Base-by-base conservation (phyloP, 2,329 filamentous ascomycete species). In the Verticillium zaregamsianum region DNA sequence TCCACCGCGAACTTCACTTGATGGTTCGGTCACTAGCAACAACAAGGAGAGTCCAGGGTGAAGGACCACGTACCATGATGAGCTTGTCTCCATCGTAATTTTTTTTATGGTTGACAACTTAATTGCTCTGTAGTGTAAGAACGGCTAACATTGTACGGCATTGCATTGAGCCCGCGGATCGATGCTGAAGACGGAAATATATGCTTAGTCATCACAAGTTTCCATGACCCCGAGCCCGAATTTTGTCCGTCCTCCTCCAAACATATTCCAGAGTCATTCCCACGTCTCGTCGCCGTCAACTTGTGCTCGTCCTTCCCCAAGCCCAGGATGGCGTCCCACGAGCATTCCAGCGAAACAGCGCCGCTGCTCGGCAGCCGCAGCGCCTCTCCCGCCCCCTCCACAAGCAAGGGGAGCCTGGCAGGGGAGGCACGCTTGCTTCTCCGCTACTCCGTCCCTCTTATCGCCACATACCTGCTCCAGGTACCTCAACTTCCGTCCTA, bases 401-500 rank as follows among this genome's bases (percentile, higher is more conserved):
- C 45, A 15, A 31, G 23, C 35, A 35, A 58, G 28, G 57, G 57
- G 7, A 49, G 25, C 25, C 17, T 58, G 20, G 8, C 33, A n/a
- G 14, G 8, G 28, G 64, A 65, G 55, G 61, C 59, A 31, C 61
- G 64, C 39, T 33, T 65, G 31, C 60, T 65, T 39, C 58, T 62
- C 39, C 49, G 59, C 9, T 81, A 81, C 66, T 81, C 80, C 0
- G 62, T 79, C 2, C 82, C 82, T 7, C 72, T 85, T 23, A 78
- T 82, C 58, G 71, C 79, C n/a, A 85, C 82, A 1, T 85, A 83
- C 63, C 69, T 85, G 1, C 73, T 85, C 5, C 63, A 65, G 56
- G 55, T 57, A 37, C 28, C 28, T 28, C 31, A 56, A 4, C 17
- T n/a, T 5, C 14, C 7, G 25, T 7, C 25, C 25, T 8, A 17